Evolutionary conservation across 495 filamentous ascomycete genomes (phyloP), one percentile per base, ranked within the genome.

Genomic region (Chaetomium tenue): DNA sequence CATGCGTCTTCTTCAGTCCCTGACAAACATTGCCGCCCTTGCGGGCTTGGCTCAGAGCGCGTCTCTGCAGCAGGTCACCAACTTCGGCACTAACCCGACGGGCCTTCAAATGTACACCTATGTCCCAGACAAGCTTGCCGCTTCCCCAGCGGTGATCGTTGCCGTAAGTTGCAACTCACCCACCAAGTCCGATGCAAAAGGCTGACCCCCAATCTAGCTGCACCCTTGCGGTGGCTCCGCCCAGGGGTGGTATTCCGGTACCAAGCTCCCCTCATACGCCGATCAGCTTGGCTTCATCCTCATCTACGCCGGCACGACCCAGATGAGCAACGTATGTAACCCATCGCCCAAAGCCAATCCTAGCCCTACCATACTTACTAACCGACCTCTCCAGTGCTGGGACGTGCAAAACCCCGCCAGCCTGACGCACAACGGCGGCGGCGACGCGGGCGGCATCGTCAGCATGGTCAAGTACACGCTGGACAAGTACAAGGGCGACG

Each of bases 391-490:
- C 12, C 6, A 51, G 44, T 87, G 84, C 77, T 86, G 83, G 83
- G 84, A 85, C 61, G 82, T 86, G 16, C 68, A 79, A 13, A 78
- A 72, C 63, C 63, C 73, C 2, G 73, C 71, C 2, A 74, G 76
- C 11, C 72, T 86, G 16, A 82, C 80, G 8, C 83, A 84, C 68
- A 77, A 80, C 60, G 76, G 74, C 7, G 80, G 79, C 13, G 83
- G 83, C 23, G 83, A 86, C 71, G 76, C 76, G 37, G 72, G 75
- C 25, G 79, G 81, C 18, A 83, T 86, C 69, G 75, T 81, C 60
- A 83, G 76, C 74, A 84, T 85, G 82, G 82, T 85, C 65, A 81
- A 79, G 48, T 85, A 82, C 65, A 77, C 80, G 0, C 60, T 84
- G 15, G 47, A 52, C 54, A 77, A 78, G 58, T 85, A 87, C 73